Evolutionary conservation across 2,329 filamentous ascomycete species (phyloP).

Genomic region (Ambrosiella beaveri): DNA sequence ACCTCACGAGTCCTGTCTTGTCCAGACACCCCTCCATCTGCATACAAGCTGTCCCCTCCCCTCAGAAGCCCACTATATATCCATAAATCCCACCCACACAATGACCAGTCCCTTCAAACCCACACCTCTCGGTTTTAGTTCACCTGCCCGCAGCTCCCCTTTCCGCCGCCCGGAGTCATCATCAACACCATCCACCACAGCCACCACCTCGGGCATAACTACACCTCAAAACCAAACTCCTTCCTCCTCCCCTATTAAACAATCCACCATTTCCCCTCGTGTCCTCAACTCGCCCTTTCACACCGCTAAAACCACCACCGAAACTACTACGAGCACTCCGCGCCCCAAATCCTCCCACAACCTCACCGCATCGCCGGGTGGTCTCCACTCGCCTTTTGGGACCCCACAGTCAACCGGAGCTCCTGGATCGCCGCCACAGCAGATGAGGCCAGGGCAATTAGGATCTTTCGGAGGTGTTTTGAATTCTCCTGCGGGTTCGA

Average conservation of each 20-base stretch:
- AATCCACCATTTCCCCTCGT: conserved; percentile 8
- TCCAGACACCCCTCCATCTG: background rate
- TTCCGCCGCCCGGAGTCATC: conserved; percentile 44
- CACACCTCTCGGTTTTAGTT: conserved; percentile 54
- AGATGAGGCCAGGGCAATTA: background rate
- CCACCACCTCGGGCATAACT: conserved; percentile 35
- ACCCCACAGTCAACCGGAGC: background rate
- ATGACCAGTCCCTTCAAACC: conserved; percentile 38
- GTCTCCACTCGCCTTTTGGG: conserved; percentile 7
- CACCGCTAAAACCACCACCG: background rate
- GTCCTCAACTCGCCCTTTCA: conserved; percentile 26
- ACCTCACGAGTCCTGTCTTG: too few species aligned
- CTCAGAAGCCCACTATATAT: background rate
- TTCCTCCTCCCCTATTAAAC: conserved; percentile 41
- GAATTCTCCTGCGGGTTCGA: conserved; percentile 5
- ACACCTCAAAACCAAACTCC: conserved; percentile 45
- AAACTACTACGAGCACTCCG: background rate
- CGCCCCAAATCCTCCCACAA: conserved; percentile 5
- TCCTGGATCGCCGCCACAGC: conserved; percentile 6
- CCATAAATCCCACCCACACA: background rate
- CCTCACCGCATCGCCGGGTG: background rate
- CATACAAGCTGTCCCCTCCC: background rate
- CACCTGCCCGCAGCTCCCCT: conserved; percentile 45
- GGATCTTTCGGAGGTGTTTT: conserved; percentile 4
- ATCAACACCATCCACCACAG: too few species aligned